Evolutionary conservation across 371 early-diverging fungal species (phyloP), one percentile per base, ranked within the genome.

Genomic region (Umbelopsis sp.): DNA sequence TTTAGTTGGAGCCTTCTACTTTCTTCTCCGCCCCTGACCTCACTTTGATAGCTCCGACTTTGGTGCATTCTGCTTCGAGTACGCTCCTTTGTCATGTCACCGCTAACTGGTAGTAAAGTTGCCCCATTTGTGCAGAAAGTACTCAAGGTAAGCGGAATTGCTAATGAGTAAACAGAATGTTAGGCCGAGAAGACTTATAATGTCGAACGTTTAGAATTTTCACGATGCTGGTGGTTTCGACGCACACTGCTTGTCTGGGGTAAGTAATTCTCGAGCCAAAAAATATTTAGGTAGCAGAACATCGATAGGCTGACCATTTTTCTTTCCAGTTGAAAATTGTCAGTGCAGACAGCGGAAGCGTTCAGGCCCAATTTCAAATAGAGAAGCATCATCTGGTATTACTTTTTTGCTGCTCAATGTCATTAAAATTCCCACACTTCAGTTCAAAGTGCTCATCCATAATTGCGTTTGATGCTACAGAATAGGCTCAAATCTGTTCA

Each of bases 401-500:
- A 25, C 37, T 44, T 38, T 50, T 25, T 24, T 18, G 2, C 46
- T 8, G 11, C 4, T 5, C 11, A 37, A 16, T 22, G 35, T 22
- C 37, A 24, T 45, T 16, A 38, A n/a, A 3, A 29, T 20, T 38
- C 11, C 18, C 37, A 53, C 25, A 20, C 10, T 41, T 25, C 48
- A 22, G 32, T 11, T 20, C 48, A 53, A 20, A 24, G 44, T 24
- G 7, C 50, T 29, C 7, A 63, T 9, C 5, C 3, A 44, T 0
- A 7, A 16, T 25, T 50, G 29, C 18, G 38, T 2, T 20, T 38
- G 16, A 12, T 57, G 9, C n/a, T 44, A 57, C 66, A 89, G 89
- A 89, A 89, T 72, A 82, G 87, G 11, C 73, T 86, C 2, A 73
- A 78, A 18, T 78, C 82, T n/a, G 80, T 86, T 6, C 89, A 89